Evolutionary conservation across 1,284 basidiomycete genomes (phyloP), one percentile per base, ranked within the genome.

Genomic region (Pterulicium gracile): DNA sequence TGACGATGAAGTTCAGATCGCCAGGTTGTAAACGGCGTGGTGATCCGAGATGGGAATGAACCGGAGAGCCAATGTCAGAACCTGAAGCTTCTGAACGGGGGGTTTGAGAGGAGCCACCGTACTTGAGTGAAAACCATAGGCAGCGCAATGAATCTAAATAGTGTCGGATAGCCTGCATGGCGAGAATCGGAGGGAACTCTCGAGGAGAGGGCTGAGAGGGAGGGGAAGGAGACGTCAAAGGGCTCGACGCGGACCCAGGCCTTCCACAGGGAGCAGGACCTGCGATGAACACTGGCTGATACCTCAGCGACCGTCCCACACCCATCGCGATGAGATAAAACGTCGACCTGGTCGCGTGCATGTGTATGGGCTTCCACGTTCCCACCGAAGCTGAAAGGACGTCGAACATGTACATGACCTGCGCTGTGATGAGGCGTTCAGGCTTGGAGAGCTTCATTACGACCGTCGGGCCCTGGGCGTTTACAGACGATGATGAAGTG

Each of bases 351-450:
- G 49, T 61, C 2, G 54, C 52, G 44, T 62, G 61, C 50, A 61
- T 56, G 23, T 50, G 51, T 3, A 49, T 41, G 1, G 66, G 64
- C 43, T 67, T 66, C 52, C 57, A 60, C 2, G 61, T 54, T 22
- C 51, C 40, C 4, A 65, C 48, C 1, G 51, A 46, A 10, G 48
- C 44, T 24, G 59, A 59, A n/a, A 66, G 53, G 19, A 48, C 45
- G 47, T 65, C 60, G 27, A 66, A 51, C 34, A 64, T 47, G 52
- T 55, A 61, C 3, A 67, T 46, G 22, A 65, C 49, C 24, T 60
- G 58, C 4, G 61, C 57, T 17, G 60, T 57, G 14, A 56, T 51
- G 34, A 52, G 48, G 42, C 54, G 47, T 42, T 65, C 63, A 22
- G 59, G 54, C 43, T 60, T 59, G 4, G 56, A 55, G 15, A 65